Evolutionary conservation across 768 basidiomycete species (phyloP).

Genomic region (Trametes maxima): DNA sequence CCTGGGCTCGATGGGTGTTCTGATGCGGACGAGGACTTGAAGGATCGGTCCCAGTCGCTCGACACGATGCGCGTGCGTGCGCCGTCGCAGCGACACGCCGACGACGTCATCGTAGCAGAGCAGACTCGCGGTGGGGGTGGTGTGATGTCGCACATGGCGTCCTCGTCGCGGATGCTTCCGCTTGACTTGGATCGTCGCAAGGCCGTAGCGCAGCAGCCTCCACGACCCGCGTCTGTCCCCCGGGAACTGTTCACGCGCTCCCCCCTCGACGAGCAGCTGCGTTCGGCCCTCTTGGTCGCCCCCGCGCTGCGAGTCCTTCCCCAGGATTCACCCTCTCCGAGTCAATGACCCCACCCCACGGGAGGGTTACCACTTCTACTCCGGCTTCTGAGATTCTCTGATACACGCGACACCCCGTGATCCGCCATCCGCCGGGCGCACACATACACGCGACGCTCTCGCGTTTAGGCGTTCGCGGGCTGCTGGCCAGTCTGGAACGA

Average conservation of each 20-base stretch:
- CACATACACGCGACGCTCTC: slow-evolving; percentile 14
- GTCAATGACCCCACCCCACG: neutral
- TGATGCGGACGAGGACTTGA: neutral
- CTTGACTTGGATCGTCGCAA: neutral
- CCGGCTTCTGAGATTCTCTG: too few species aligned
- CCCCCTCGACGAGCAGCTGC: too few species aligned
- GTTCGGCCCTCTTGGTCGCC: too few species aligned
- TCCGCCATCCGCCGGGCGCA: neutral
- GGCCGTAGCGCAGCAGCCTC: too few species aligned
- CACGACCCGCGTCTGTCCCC: too few species aligned
- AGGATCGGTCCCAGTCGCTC: slow-evolving; percentile 4
- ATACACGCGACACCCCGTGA: neutral
- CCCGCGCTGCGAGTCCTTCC: too few species aligned
- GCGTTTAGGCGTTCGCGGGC: slow-evolving; percentile 4
- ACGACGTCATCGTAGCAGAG: slow-evolving; percentile 6
- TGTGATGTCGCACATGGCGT: neutral
- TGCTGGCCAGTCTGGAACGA: slow-evolving; percentile 1
- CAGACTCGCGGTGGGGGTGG: neutral
- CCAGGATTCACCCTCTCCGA: too few species aligned
- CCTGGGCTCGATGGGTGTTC: too few species aligned
- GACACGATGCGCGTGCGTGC: slow-evolving; percentile 3
- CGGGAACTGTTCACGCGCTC: too few species aligned
- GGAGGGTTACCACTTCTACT: too few species aligned
- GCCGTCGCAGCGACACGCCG: neutral
- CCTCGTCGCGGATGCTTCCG: neutral